These are phyloP conservation scores for Cladosporium sp. DNA, from an alignment of 2,329 filamentous ascomycete species.

Conservation along the genomic window DNA sequence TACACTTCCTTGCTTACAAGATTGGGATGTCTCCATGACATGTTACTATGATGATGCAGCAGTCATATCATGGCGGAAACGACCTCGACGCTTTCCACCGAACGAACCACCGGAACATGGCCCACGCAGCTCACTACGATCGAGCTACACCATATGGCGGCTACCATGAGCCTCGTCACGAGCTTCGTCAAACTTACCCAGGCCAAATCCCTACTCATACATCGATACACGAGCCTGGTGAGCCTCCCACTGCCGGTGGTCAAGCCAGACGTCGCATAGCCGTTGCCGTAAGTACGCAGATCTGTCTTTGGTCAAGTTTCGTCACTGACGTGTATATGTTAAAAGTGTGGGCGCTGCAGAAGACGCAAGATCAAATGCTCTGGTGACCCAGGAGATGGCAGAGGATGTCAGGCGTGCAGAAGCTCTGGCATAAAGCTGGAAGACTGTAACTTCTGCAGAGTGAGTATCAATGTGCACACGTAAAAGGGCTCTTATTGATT, in stretches of 20 bases:
- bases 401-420: conserved; percentile 80
- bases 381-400: conserved; percentile 75
- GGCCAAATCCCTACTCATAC: conserved; percentile 26
- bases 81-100: conserved; percentile 31
- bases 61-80: conserved; percentile 31
- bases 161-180: conserved; percentile 30
- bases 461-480: conserved; percentile 40
- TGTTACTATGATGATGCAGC: conserved; percentile 34
- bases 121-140: conserved; percentile 29
- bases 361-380: conserved; percentile 95
- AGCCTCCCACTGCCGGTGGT: conserved; percentile 37
- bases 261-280: conserved; percentile 53
- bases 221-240: conserved; percentile 35
- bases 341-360: conserved; percentile 81
- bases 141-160: conserved; percentile 27
- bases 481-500: neutral
- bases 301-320: neutral
- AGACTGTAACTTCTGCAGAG: conserved; percentile 77
- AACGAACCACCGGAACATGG: conserved; percentile 12
- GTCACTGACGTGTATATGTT: conserved; percentile 21
- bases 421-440: conserved; percentile 63
- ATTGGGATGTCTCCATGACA: conserved; percentile 19
- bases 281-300: conserved; percentile 48
- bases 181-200: conserved; percentile 28
- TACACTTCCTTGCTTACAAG: conserved; percentile 18